Evolutionary conservation across 2,329 filamentous ascomycete species (phyloP), one percentile per base, ranked within the genome.

Genomic region (Dothistroma septosporum): DNA sequence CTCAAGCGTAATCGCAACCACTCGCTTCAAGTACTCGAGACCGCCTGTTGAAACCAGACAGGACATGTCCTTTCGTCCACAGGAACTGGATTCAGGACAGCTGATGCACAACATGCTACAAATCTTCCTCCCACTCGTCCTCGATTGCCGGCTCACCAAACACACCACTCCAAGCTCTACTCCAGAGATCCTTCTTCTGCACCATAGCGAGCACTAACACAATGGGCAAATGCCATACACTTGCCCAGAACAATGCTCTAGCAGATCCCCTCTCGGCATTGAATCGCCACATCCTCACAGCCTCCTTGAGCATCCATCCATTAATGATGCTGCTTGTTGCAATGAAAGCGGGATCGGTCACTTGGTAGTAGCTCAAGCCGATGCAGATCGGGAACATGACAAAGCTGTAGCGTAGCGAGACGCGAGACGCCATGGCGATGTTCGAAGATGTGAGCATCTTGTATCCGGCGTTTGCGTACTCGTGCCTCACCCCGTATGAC

Each of bases 111-210:
- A 50, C 10, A 28, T 24, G 9, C 47, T 50, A 50, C 47, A 50
- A 50, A n/a, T 53, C 78, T 22, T 84, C 81, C n/a, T 87, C 84
- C 63, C 85, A 82, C 19, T 78, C 76, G 4, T 81, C 79, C 4
- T 78, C 79, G 11, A 83, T 80, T 1, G 83, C 81, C 1, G 85
- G 84, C 21, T 84, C 80, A 1, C 83, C 80, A 0, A 80, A 79
- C 0, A 90, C 77, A 59, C 85, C 84, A 59, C 81, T 83, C 86
- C 89, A 93, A n/a, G 93, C 85, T 16, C 92, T 83, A 65, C 86
- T 83, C 91, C 91, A 94, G 76, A 96, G 83, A 0, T 92, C 93
- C 78, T 92, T 96, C 83, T 99, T 99, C 76, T 96, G 91, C 58
- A 89, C 84, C 76, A 97, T 87, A 2, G 92, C 93, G 62, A 97